Conservation (phyloP, 306 rosid genomes). For the Rosa rugosa region DNA sequence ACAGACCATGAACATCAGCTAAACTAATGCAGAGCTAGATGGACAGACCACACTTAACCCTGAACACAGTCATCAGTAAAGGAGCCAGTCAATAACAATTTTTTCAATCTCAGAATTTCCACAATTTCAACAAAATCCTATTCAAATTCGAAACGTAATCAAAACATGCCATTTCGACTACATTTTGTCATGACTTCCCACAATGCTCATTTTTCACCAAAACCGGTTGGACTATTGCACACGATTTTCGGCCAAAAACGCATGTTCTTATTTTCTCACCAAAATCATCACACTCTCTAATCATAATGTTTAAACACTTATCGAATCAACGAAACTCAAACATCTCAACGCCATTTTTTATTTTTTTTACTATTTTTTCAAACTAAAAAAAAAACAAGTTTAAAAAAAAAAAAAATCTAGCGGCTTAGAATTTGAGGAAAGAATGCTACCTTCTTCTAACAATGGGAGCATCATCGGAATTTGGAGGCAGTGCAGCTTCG, state of each 20-base stretch:
- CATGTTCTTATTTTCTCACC: too few relatives aligned
- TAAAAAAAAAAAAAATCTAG: not conserved
- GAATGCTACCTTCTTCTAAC: slow-evolving; percentile 54
- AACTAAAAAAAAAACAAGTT: too few relatives aligned
- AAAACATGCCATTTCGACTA: too few relatives aligned
- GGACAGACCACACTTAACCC: not conserved
- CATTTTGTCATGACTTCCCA: too few relatives aligned
- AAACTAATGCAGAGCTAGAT: not conserved
- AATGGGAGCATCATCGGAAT: slow-evolving; percentile 9
- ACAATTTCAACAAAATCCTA: too few relatives aligned
- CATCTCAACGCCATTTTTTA: not conserved
- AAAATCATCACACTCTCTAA: too few relatives aligned
- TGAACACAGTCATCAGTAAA: not conserved
- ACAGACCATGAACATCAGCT: not conserved
- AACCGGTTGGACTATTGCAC: too few relatives aligned
- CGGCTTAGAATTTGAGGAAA: not conserved
- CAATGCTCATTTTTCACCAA: too few relatives aligned
- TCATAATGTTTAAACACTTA: not conserved
- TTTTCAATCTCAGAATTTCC: not conserved
- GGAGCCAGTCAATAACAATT: too few relatives aligned
- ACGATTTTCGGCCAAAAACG: too few relatives aligned
- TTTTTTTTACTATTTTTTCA: too few relatives aligned
- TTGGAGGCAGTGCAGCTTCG: slow-evolving; percentile 52
- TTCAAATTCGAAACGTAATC: too few relatives aligned
- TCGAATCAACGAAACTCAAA: not conserved